Conservation (phyloP, 2,329 filamentous ascomycete genomes). For the Xylaria sp. region DNA sequence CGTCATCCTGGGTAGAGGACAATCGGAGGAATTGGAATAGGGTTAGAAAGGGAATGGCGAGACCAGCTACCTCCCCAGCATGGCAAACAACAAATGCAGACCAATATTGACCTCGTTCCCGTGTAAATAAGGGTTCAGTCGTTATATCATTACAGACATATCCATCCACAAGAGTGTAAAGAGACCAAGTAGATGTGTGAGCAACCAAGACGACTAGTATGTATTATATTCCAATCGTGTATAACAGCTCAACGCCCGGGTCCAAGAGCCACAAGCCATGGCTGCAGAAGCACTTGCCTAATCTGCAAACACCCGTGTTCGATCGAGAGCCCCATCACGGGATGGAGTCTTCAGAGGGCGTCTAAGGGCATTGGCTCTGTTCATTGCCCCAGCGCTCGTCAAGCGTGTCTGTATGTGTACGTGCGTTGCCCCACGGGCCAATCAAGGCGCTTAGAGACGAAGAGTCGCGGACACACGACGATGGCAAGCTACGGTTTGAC, state of each 20-base stretch:
- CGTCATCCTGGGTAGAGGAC: slow-evolving; percentile 22
- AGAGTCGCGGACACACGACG: slow-evolving; percentile 20
- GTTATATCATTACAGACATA: slow-evolving; percentile 3
- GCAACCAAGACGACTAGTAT: slow-evolving; percentile 24
- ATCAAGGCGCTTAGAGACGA: slow-evolving; percentile 2
- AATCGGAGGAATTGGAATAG: not conserved
- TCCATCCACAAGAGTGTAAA: not conserved
- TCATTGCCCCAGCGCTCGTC: not conserved
- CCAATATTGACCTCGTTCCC: slow-evolving; percentile 3
- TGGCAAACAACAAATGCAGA: slow-evolving; percentile 14
- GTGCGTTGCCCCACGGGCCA: not conserved
- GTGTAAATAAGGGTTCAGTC: slow-evolving; percentile 1
- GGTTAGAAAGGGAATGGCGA: slow-evolving; percentile 2
- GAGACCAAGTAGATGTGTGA: slow-evolving; percentile 3
- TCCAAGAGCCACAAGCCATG: not conserved
- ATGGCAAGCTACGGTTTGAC: slow-evolving; percentile 19
- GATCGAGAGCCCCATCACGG: slow-evolving; percentile 17
- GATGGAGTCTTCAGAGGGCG: slow-evolving; percentile 19
- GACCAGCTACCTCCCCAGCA: slow-evolving; percentile 22
- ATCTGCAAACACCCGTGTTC: slow-evolving; percentile 7
- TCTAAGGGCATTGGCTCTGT: slow-evolving; percentile 17
- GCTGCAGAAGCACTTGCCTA: slow-evolving; percentile 21
- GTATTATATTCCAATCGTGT: slow-evolving; percentile 28
- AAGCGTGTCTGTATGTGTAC: not conserved
- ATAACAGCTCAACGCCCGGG: not conserved